phyloP scores from a whole-genome alignment of 768 basidiomycete species.

The Artomyces pyxidatus region DNA sequence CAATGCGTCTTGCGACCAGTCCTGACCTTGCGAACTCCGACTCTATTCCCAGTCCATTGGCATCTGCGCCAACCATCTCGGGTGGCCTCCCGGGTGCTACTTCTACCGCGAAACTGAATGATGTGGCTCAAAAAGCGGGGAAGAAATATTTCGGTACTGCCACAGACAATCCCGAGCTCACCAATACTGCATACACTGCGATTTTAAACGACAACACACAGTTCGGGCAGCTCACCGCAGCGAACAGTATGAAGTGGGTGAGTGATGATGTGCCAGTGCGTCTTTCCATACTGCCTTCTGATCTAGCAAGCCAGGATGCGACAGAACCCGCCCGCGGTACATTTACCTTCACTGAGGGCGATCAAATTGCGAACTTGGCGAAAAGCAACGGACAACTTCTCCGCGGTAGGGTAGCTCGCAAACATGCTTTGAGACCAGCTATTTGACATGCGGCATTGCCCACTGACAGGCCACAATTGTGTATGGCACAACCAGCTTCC shows the following conservation, averaged over 20 bases:
- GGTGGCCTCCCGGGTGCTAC: too few relatives aligned
- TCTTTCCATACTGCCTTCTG: background rate
- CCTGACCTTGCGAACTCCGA: too few relatives aligned
- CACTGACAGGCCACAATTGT: conserved; percentile 27
- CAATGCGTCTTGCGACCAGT: too few relatives aligned
- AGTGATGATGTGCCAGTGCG: background rate
- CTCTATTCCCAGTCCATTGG: too few relatives aligned
- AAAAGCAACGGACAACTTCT: conserved; percentile 39
- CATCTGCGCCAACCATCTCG: too few relatives aligned
- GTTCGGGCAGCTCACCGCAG: conserved; percentile 38
- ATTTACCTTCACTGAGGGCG: conserved; percentile 40
- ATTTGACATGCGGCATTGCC: background rate
- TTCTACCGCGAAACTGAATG: too few relatives aligned
- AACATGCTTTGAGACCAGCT: background rate
- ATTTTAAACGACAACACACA: conserved; percentile 28
- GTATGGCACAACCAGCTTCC: conserved; percentile 41
- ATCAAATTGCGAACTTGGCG: conserved; percentile 37
- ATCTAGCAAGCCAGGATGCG: conserved; percentile 36
- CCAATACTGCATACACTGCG: conserved; percentile 29
- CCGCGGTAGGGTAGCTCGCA: conserved; percentile 29
- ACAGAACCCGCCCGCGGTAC: conserved; percentile 41
- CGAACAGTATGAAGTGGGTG: conserved; percentile 41
- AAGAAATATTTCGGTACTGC: conserved; percentile 43
- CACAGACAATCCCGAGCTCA: conserved; percentile 39
- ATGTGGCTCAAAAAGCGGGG: conserved; percentile 29